Evolutionary conservation across 176 grass and related monocot genomes (phyloP).

Genomic region (maize (Zea mays)): DNA sequence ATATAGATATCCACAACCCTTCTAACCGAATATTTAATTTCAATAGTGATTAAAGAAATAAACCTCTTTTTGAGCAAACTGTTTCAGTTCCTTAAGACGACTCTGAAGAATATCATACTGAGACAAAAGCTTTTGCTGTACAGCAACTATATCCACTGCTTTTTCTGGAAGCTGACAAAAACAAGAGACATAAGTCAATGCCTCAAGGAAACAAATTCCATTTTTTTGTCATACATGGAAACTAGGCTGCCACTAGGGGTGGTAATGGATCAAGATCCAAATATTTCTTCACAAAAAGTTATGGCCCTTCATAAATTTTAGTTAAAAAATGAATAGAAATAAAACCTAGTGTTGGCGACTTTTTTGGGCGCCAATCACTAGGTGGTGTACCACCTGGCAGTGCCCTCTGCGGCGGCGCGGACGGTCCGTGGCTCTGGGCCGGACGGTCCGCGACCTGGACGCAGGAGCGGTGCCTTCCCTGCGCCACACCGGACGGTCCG

Average conservation of each 20-base stretch:
- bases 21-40: slow-evolving; percentile 14
- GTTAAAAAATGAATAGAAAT: no score
- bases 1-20: slow-evolving; percentile 27
- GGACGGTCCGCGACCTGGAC: no score
- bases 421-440: no score
- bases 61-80: slow-evolving; percentile 83
- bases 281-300: no score
- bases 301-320: no score
- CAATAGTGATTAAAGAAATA: slow-evolving; percentile 30
- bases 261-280: no score
- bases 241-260: not conserved
- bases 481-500: no score
- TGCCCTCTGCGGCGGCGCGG: no score
- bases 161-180: slow-evolving; percentile 74
- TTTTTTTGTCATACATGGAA: not conserved
- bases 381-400: no score
- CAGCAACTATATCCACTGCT: slow-evolving; percentile 71
- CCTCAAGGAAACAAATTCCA: not conserved
- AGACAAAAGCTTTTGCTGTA: slow-evolving; percentile 87
- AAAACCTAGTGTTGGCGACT: no score
- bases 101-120: slow-evolving; percentile 88
- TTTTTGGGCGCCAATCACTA: no score
- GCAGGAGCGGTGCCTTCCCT: no score
- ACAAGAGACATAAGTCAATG: slow-evolving; percentile 27
- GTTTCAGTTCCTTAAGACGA: slow-evolving; percentile 79